Conservation (phyloP, 805 yeast genomes). For the Saturnispora serradocipensis region DNA sequence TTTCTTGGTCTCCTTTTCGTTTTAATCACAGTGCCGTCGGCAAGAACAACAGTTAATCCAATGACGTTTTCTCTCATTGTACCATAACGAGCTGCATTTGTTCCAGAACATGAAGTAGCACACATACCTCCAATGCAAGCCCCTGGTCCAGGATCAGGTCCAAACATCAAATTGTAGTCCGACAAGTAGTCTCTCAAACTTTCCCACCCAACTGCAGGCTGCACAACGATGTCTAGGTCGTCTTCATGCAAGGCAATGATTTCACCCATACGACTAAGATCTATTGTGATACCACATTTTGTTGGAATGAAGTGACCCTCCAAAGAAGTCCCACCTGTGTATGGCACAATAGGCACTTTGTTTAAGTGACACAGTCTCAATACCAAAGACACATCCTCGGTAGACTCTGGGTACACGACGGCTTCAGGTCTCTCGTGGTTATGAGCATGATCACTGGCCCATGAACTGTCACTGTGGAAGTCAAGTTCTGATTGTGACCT, state of each 20-base stretch:
- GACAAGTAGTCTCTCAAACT: constrained; percentile 44
- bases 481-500: constrained; percentile 26
- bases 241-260: constrained; percentile 47
- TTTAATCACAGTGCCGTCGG: constrained; percentile 72
- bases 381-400: constrained; percentile 57
- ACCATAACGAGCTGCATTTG: constrained; percentile 71
- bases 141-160: constrained; percentile 75
- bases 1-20: constrained; percentile 70
- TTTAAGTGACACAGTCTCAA: constrained; percentile 53
- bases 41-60: constrained; percentile 62
- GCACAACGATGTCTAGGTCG: constrained; percentile 65
- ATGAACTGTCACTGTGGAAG: constrained; percentile 27
- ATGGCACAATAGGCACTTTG: constrained; percentile 63
- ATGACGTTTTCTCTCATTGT: constrained; percentile 71
- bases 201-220: constrained; percentile 78
- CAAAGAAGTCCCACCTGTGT: constrained; percentile 67
- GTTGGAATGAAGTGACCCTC: constrained; percentile 76
- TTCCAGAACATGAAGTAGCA: constrained; percentile 71
- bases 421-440: constrained; percentile 30
- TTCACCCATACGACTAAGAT: constrained; percentile 52
- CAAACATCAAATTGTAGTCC: constrained; percentile 50
- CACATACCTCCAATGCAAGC: constrained; percentile 76
- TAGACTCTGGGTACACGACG: constrained; percentile 52
- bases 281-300: constrained; percentile 52
- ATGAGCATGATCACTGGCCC: constrained; percentile 28